Base-by-base conservation (phyloP, 257 asterid species). In the Capsicum baccatum region DNA sequence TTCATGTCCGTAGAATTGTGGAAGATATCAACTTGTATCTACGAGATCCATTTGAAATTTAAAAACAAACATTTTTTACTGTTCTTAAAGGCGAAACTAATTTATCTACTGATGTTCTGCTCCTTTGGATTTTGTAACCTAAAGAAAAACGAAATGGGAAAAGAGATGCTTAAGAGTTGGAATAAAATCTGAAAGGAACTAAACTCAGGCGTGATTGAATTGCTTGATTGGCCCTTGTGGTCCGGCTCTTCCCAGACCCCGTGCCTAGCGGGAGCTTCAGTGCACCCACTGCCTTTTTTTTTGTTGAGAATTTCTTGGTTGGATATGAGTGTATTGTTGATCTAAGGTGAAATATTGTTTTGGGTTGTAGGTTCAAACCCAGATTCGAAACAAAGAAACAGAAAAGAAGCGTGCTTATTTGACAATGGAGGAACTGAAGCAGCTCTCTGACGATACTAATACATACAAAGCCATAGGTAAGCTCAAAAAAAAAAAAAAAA, bases 361-460 rank as follows among this genome's bases (percentile, higher is more conserved):
- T 78, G 81, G 63, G 35, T n/a, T 73, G 85, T 91, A 78, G 99
- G 97, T 96, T 84, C 98, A 93, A 89, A 87, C 9, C 86, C 99
- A 96, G 92, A 85, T 93, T 88, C 90, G 98, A 71, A 93, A 87
- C 86, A 96, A 96, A 88, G 99, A 94, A 87, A 91, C 85, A 37
- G 99, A 93, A 52, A 96, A 93, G 95, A 96, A 96, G 87, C 90
- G 99, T 48, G 99, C 99, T 81, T 96, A 93, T 87, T 89, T 94
- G 79, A 96, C 98, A 3, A 87, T 94, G 93, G 98, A 94, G 94
- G 99, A 96, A 89, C 94, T 96, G 79, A 90, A 90, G 55, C 96
- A 86, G 56, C 78, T 96, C 47, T 87, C 97, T 69, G 97, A 96
- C 8, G 96, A 94, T 85, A 91, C 97, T 11, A 94, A 94, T 88